Conservation (phyloP, 257 asterid genomes). For the Mitragyna speciosa region DNA sequence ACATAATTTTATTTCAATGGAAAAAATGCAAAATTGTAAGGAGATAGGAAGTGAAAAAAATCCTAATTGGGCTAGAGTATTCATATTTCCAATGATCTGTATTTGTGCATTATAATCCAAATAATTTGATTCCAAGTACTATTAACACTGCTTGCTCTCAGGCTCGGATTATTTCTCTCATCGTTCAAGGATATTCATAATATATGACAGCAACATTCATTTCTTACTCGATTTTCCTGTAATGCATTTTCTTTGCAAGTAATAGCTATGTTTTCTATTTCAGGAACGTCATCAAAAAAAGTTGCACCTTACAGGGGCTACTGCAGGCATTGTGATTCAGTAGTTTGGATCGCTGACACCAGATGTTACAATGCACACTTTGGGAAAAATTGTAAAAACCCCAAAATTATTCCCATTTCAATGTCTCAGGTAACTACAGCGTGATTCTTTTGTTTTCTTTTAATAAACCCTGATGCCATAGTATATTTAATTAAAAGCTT, state of each 20-base stretch:
- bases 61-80: background rate
- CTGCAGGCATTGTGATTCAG: conserved; percentile 51
- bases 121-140: background rate
- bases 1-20: background rate
- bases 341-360: conserved; percentile 60
- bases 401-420: conserved; percentile 50
- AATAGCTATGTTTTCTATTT: conserved; percentile 16
- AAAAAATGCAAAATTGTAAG: background rate
- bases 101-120: background rate
- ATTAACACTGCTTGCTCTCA: background rate
- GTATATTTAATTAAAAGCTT: background rate
- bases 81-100: background rate
- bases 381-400: conserved; percentile 24
- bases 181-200: too few relatives aligned
- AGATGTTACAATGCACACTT: conserved; percentile 39
- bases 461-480: background rate
- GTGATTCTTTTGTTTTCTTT: background rate
- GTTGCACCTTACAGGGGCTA: conserved; percentile 59
- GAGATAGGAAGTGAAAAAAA: background rate
- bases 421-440: conserved; percentile 42
- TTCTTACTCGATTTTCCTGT: background rate
- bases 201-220: background rate
- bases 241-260: background rate
- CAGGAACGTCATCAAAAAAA: conserved; percentile 45
- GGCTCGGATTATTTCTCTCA: background rate